Conservation (phyloP, 495 filamentous ascomycete species). For the Amniculicola lignicola region DNA sequence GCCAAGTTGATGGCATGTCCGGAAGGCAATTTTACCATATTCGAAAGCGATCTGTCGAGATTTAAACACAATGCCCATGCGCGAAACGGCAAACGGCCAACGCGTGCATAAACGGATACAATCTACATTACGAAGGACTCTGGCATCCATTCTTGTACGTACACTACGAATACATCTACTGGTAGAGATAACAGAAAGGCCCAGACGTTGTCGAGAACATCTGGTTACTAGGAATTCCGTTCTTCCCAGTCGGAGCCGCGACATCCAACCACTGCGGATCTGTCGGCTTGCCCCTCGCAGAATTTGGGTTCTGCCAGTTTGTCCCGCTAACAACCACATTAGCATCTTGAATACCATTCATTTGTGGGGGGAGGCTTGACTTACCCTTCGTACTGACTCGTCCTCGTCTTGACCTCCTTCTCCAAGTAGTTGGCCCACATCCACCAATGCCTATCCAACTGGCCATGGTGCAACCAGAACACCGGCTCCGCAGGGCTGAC, state of each 20-base stretch:
- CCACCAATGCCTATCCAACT: constrained; percentile 33
- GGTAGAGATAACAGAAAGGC: constrained; percentile 30
- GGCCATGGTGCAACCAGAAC: constrained; percentile 32
- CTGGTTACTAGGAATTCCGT: constrained; percentile 22
- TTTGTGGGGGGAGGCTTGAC: too few species aligned
- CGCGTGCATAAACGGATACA: too few species aligned
- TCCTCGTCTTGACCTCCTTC: constrained; percentile 12
- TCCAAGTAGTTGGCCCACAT: constrained; percentile 30
- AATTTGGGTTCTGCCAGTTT: constrained; percentile 27
- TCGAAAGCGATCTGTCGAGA: too few species aligned
- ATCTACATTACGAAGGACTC: too few species aligned
- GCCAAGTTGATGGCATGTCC: too few species aligned
- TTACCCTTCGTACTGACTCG: constrained; percentile 19
- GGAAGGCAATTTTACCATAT: too few species aligned
- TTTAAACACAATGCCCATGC: too few species aligned
- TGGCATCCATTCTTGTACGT: too few species aligned
- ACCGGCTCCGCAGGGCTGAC: constrained; percentile 22
- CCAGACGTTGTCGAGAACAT: constrained; percentile 27
- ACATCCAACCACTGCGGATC: constrained; percentile 30
- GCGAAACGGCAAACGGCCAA: too few species aligned
- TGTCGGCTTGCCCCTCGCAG: constrained; percentile 20
- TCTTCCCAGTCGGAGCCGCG: constrained; percentile 14
- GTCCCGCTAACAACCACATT: too few species aligned
- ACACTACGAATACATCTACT: too few species aligned
- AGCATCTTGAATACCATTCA: too few species aligned